phyloP scores from a whole-genome alignment of 2,329 filamentous ascomycete species.

The Nemania sp. region DNA sequence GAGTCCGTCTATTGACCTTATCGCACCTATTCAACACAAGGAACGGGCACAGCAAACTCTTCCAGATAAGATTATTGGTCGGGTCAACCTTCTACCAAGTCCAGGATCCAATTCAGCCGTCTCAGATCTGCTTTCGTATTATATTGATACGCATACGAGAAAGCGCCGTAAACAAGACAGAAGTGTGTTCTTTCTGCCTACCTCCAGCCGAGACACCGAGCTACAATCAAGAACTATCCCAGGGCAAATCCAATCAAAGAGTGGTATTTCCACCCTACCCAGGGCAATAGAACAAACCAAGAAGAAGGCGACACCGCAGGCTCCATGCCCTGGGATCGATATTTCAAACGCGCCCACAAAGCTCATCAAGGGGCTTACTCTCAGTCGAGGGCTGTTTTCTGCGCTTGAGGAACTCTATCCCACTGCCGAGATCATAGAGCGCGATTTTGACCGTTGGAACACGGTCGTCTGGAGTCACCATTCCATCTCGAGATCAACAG shows the following conservation, averaged over 20 bases:
- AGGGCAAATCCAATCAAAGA: not conserved
- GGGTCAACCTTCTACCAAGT: constrained; percentile 28
- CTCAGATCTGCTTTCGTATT: constrained; percentile 37
- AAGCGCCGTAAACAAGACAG: constrained; percentile 36
- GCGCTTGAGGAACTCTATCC: constrained; percentile 55
- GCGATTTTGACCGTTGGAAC: constrained; percentile 57
- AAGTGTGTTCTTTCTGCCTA: constrained; percentile 36
- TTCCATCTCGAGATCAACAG: constrained; percentile 42
- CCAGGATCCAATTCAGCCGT: constrained; percentile 32
- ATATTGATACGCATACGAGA: constrained; percentile 34
- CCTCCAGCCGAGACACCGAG: not conserved
- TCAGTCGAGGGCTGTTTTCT: constrained; percentile 55
- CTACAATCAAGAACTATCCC: not conserved
- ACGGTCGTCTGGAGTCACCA: constrained; percentile 42
- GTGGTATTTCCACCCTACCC: not conserved
- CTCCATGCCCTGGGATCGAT: constrained; percentile 30
- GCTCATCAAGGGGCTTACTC: constrained; percentile 57
- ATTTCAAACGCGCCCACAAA: constrained; percentile 23
- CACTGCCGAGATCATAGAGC: constrained; percentile 59
- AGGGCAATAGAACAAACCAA: not conserved
- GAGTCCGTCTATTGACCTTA: constrained; percentile 22
- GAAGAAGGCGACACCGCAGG: not conserved
- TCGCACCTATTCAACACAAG: constrained; percentile 7
- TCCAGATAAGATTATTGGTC: not conserved
- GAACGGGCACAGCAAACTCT: not conserved